Percentiles rank a stretch among this genome's conserved stretches.
Conservation (phyloP, 2,329 filamentous ascomycete species). For the Scortechinia acanthostroma region DNA sequence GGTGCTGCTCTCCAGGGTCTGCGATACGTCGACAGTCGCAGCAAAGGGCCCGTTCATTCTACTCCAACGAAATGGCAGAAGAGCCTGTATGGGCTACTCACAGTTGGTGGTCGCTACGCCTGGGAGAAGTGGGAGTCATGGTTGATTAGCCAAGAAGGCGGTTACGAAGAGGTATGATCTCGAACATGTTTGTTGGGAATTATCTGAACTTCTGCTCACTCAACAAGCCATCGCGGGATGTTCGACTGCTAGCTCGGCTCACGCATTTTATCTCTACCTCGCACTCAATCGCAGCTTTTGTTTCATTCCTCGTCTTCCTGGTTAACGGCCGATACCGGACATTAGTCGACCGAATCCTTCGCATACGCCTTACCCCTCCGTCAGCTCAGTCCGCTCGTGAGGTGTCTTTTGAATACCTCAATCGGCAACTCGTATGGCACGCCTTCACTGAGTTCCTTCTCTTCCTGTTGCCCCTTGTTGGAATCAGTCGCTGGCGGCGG, state of each 20-base stretch:
- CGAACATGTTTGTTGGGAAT: neutral
- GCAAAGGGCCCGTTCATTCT: conserved; percentile 49
- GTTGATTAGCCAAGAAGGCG: conserved; percentile 70
- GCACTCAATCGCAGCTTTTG: conserved; percentile 75
- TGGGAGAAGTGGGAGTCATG: conserved; percentile 91
- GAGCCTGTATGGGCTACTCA: conserved; percentile 73
- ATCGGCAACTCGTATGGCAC: conserved; percentile 96
- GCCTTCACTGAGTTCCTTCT: conserved; percentile 99
- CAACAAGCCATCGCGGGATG: conserved; percentile 28
- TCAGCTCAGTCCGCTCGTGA: conserved; percentile 81
- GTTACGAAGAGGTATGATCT: conserved; percentile 48
- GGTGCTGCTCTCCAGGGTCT: conserved; percentile 88
- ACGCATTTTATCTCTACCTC: conserved; percentile 64
- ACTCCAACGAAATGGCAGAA: conserved; percentile 80
- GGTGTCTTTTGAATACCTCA: conserved; percentile 95
- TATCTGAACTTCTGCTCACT: neutral
- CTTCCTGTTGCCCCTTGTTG: conserved; percentile 92
- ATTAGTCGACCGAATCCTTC: conserved; percentile 75
- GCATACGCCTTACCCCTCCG: conserved; percentile 77
- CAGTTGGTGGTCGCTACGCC: conserved; percentile 78
- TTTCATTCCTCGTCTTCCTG: conserved; percentile 84
- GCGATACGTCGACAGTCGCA: conserved; percentile 78
- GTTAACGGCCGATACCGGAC: conserved; percentile 87
- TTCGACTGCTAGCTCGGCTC: conserved; percentile 55
- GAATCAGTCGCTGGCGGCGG: conserved; percentile 83